Base-by-base conservation (phyloP, 257 asterid genomes). In the Lavandula angustifolia region DNA sequence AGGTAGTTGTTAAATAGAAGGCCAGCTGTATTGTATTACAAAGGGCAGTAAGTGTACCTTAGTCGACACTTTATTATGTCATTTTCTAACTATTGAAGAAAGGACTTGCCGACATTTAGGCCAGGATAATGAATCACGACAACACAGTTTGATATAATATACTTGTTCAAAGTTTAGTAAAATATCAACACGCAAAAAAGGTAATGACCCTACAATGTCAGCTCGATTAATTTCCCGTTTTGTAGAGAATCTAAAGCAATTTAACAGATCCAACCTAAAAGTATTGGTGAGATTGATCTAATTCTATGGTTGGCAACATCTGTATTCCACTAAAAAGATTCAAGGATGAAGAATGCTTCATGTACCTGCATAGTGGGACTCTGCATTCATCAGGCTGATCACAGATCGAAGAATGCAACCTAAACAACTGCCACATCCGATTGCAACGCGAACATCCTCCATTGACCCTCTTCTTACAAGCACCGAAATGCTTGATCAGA, bases 331-430 rank as follows among this genome's bases (percentile, higher is more conserved):
- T 27, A 32, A 60, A 32, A 53, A 29, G 49, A 59, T 41, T 42
- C 9, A 53, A 27, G 33, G 11, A 44, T 16, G 12, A 44, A 29
- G 32, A 64, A 18, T 6, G 41, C 27, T n/a, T 32, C 43, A 38
- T 42, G 70, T 80, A 92, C 98, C 96, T 85, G 95, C 96, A 89
- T 9, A 92, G 77, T 13, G 96, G 98, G 46, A 92, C 98, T 66
- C 76, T 76, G 95, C 98, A 92, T 62, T 63, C 86, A 31, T 89
- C 92, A 5, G 85, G 64, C 27, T 75, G 87, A 6, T 89, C 86
- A 68, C 98, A 92, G 6, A 92, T 82, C 29, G 91, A 89, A 5
- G 98, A 84, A 58, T 92, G 98, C 57, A 92, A 43, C 59, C 78
- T 60, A 46, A 92, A 80, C 35, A 92, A 92, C 76, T 92, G 98